These are phyloP conservation scores for Fistulinella prunicolor DNA, from an alignment of 768 basidiomycete species.

Conservation along the genomic window DNA sequence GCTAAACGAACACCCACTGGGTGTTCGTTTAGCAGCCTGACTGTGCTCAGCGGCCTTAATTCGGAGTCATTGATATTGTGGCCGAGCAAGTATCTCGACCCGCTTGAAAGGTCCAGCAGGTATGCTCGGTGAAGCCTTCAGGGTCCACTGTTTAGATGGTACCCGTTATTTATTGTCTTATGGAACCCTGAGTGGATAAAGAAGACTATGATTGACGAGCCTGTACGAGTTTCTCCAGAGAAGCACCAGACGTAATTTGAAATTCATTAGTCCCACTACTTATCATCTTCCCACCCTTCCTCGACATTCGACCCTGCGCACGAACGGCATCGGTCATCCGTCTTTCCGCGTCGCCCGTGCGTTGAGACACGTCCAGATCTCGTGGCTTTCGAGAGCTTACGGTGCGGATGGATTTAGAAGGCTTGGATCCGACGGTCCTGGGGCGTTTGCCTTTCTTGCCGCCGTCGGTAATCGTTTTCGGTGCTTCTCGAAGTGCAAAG, in stretches of 20 bases:
- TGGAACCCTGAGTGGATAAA: not conserved
- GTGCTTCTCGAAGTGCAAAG: constrained; percentile 87
- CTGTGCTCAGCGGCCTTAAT: no score
- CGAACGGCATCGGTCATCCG: constrained; percentile 88
- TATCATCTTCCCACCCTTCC: constrained; percentile 74
- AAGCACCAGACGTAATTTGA: constrained; percentile 65
- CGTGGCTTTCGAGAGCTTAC: constrained; percentile 21
- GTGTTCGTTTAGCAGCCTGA: no score
- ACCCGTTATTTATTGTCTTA: no score
- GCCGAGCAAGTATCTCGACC: no score
- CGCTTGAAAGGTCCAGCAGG: no score
- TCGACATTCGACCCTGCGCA: constrained; percentile 75
- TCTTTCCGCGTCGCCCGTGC: constrained; percentile 58
- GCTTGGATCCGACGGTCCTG: constrained; percentile 4
- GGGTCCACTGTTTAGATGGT: no score
- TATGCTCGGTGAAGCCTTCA: no score
- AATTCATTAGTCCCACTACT: constrained; percentile 71
- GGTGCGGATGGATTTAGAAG: constrained; percentile 2
- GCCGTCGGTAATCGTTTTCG: constrained; percentile 38
- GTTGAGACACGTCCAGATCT: constrained; percentile 36
- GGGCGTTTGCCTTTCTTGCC: constrained; percentile 15
- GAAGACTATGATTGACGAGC: constrained; percentile 13
- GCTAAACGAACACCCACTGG: no score
- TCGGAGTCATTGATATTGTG: no score
- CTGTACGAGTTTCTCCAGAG: constrained; percentile 57